A percentile compares a stretch with the other conserved stretches of the same genome.
These are phyloP conservation scores for Fusarium sp. DNA, from an alignment of 2,329 filamentous ascomycete genomes.

Conservation along the genomic window DNA sequence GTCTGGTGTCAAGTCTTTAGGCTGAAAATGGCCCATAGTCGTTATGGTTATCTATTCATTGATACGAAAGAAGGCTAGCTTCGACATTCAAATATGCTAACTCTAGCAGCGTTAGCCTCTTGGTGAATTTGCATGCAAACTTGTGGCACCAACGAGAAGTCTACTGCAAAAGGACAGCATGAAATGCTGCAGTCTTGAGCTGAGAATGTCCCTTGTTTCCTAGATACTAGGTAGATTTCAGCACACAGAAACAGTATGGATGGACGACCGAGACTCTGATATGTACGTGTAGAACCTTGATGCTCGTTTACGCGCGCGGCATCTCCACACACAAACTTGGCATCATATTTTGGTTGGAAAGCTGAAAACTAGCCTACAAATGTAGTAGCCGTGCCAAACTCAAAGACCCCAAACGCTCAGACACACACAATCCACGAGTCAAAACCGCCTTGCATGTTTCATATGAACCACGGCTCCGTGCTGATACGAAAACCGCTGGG, in stretches of 20 bases:
- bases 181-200: not conserved
- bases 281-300: not conserved
- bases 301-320: constrained; percentile 34
- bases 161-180: not conserved
- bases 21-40: not conserved
- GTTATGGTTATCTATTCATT: not conserved
- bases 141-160: not conserved
- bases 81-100: not conserved
- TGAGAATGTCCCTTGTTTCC: not conserved
- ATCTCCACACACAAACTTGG: constrained; percentile 25
- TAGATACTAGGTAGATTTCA: not conserved
- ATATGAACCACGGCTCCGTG: constrained; percentile 26
- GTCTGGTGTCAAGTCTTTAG: not conserved
- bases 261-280: not conserved
- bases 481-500: constrained; percentile 10
- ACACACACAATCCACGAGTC: constrained; percentile 7
- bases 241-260: constrained; percentile 2
- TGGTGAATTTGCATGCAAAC: not conserved
- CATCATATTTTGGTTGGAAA: constrained; percentile 11
- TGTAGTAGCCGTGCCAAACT: constrained; percentile 7
- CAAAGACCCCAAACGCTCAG: constrained; percentile 7
- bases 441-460: constrained; percentile 30
- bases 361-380: constrained; percentile 13
- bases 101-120: not conserved
- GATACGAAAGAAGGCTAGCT: too few species aligned